phyloP scores from a whole-genome alignment of 2,329 filamentous ascomycete species.

The Fusarium chuoi region DNA sequence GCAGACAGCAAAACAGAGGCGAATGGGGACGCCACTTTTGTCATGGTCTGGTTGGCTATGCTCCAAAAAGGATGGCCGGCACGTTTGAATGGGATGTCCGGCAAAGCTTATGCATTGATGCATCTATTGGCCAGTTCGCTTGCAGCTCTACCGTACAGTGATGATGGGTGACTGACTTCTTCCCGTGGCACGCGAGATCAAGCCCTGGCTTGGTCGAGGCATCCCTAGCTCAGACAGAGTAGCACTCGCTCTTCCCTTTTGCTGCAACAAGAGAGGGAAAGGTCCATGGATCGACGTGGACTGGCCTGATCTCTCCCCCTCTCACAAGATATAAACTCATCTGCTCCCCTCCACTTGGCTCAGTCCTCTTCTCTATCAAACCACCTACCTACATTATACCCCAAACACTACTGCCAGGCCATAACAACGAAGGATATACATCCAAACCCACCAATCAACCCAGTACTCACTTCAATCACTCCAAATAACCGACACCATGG shows the following conservation, averaged over 20 bases:
- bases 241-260: constrained; percentile 9
- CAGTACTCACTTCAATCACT: neutral
- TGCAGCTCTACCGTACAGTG: constrained; percentile 12
- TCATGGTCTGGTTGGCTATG: constrained; percentile 28
- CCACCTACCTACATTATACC: neutral
- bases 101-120: constrained; percentile 22
- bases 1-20: constrained; percentile 1
- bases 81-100: constrained; percentile 24
- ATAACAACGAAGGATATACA: neutral
- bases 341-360: neutral
- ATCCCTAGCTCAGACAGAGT: constrained; percentile 12
- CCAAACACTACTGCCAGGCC: neutral
- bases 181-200: constrained; percentile 30
- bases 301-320: constrained; percentile 18
- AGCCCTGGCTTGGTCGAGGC: constrained; percentile 20
- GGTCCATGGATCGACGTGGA: constrained; percentile 21
- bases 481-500: constrained; percentile 39
- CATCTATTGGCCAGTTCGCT: constrained; percentile 18
- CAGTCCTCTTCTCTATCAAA: neutral
- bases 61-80: constrained; percentile 29
- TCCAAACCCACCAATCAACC: neutral
- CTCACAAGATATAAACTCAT: constrained; percentile 26
- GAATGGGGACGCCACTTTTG: constrained; percentile 32
- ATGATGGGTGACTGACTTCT: constrained; percentile 33
- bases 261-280: neutral